phyloP scores from a whole-genome alignment of 495 filamentous ascomycete genomes.

The Xanthoparmelia taractica region DNA sequence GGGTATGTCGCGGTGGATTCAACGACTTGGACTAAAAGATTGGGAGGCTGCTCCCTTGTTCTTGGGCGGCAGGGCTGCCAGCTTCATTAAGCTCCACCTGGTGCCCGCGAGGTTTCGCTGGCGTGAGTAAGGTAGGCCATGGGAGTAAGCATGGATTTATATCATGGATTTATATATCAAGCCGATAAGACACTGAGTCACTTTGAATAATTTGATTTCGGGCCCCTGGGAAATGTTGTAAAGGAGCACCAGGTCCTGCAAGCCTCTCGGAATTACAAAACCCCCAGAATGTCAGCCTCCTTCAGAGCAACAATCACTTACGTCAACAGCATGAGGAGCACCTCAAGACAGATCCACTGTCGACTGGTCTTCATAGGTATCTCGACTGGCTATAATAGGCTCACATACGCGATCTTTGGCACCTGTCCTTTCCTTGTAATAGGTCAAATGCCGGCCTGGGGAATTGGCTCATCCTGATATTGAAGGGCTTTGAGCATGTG shows the following conservation, averaged over 20 bases:
- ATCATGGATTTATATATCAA: not conserved
- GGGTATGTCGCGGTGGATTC: not conserved
- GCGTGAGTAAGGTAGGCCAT: not conserved
- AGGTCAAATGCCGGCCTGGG: not conserved
- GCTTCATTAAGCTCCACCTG: too few species aligned
- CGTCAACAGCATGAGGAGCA: not conserved
- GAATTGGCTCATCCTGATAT: not conserved
- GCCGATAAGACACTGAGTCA: too few species aligned
- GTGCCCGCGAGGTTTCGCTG: too few species aligned
- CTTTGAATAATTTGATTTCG: too few species aligned
- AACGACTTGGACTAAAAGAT: not conserved
- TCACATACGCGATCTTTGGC: not conserved
- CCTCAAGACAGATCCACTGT: not conserved
- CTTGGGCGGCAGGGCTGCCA: too few species aligned
- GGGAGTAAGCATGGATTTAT: too few species aligned
- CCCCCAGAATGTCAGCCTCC: not conserved
- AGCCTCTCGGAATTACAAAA: not conserved
- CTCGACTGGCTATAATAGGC: not conserved
- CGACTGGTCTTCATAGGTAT: not conserved
- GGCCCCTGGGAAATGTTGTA: not conserved
- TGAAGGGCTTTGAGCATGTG: too few species aligned
- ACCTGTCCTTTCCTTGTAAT: not conserved
- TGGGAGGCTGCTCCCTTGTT: not conserved
- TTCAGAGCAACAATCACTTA: not conserved
- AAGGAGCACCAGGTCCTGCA: not conserved